Evolutionary conservation across 768 basidiomycete species (phyloP).

Genomic region (Boletus rufocinnamomeus): DNA sequence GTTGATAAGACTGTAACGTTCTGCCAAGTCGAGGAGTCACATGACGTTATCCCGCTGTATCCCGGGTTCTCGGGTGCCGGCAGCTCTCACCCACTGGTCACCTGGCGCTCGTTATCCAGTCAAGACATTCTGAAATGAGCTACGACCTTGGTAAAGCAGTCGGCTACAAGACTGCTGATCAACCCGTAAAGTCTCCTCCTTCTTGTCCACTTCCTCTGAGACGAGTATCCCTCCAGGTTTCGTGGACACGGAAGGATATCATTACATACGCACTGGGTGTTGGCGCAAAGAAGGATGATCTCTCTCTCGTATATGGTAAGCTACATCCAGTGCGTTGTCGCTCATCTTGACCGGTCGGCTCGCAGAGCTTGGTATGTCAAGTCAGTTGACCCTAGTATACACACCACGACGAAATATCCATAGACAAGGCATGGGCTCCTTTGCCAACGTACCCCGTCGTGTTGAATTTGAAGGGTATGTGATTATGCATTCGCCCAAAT

Average conservation of each 20-base stretch:
- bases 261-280: conserved; percentile 79
- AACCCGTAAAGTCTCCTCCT: conserved; percentile 46
- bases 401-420: not conserved
- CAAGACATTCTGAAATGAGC: conserved; percentile 39
- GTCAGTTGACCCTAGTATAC: not conserved
- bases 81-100: not conserved
- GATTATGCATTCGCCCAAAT: not conserved
- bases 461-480: conserved; percentile 63
- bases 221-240: conserved; percentile 47
- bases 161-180: conserved; percentile 53
- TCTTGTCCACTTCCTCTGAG: not conserved
- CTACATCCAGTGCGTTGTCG: not conserved
- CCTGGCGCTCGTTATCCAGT: not conserved
- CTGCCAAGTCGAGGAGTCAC: no score
- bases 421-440: conserved; percentile 70
- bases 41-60: no score
- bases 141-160: conserved; percentile 67
- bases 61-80: no score
- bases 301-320: conserved; percentile 70
- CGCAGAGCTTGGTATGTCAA: conserved; percentile 52
- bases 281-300: conserved; percentile 77
- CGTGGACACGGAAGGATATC: conserved; percentile 85
- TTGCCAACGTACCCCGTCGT: conserved; percentile 88
- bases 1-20: no score
- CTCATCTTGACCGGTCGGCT: not conserved